Base-by-base conservation (phyloP, 495 filamentous ascomycete genomes). In the Monascus purpureus region DNA sequence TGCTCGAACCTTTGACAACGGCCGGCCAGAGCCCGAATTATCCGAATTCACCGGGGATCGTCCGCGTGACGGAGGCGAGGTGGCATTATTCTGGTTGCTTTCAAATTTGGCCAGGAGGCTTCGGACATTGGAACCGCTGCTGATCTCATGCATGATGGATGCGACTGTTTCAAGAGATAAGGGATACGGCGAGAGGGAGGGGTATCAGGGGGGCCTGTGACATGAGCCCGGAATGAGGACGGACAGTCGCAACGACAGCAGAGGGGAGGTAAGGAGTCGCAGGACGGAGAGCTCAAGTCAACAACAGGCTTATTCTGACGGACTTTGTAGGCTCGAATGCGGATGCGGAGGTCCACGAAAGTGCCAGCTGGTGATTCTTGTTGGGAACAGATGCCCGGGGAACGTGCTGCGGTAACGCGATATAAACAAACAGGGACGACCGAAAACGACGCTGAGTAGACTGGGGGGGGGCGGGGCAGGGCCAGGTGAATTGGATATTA, bases 41-140 rank as follows among this genome's bases (percentile, higher is more conserved):
- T 61, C 59, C 35, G 63, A 55, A 36, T 54, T 60, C 32, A 65
- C 74, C 34, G 80, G 77, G 25, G 80, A 82, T 49, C 78, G 69
- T 36, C 82, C 82, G 50, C 81, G 75, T 36, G 79, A 73, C 19
- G 78, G 77, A 32, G 80, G 73, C 27, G 73, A 74, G 34, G 59
- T 34, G 28, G 57, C 52, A 11, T 37, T 53, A 32, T 59, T 67
- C 24, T 67, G 65, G 47, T 71, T 73, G 42, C 72, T 76, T 65
- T 94, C 86, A 50, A 94, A 94, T 67, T 82, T 83, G 44, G 86
- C 86, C 35, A 83, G 72, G 37, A 94, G 72, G 59, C 79, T 83
- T 52, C 70, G 63, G 38, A 80, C 70, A 28, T 72, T 73, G 29
- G 65, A 63, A 29, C 58, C 59, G 39, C 63, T 53, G 25, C 55